A percentile compares a stretch with the other conserved stretches of the same genome.
Evolutionary conservation across 192 early-diverging fungal genomes (phyloP).

Genomic region (Cladochytrium replicatum): DNA sequence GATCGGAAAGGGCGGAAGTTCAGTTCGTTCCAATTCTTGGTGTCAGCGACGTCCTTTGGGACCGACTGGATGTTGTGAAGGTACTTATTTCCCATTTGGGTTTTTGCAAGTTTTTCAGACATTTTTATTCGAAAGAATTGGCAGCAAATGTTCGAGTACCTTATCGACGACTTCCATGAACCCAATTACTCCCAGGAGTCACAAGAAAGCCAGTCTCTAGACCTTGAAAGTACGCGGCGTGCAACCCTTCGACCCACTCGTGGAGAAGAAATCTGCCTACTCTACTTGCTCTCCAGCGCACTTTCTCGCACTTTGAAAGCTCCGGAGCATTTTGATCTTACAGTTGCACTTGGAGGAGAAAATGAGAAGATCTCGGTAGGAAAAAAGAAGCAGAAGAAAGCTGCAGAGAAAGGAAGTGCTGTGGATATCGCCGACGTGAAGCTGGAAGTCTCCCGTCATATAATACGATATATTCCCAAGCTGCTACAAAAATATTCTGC

Average conservation of each 20-base stretch:
- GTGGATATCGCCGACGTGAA: neutral
- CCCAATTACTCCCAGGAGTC: conserved; percentile 1
- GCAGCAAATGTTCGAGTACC: conserved; percentile 28
- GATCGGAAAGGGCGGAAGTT: no score
- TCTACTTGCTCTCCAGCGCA: conserved; percentile 21
- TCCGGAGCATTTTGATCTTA: no score
- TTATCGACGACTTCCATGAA: conserved; percentile 17
- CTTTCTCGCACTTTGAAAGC: conserved; percentile 1
- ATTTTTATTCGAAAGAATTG: no score
- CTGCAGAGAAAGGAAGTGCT: conserved; percentile 1
- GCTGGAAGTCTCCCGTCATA: conserved; percentile 7
- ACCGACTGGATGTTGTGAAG: no score
- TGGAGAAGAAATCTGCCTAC: conserved; percentile 26
- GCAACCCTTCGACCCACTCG: conserved; percentile 15
- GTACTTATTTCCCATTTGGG: no score
- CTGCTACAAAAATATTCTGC: conserved; percentile 24
- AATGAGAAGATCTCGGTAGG: neutral
- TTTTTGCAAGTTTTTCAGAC: no score
- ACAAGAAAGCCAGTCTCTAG: neutral
- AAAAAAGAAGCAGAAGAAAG: conserved; percentile 1
- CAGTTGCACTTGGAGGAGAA: no score
- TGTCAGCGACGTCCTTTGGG: no score
- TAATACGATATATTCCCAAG: conserved; percentile 27
- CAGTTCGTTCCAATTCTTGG: no score
- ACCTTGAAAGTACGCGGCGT: no score